A percentile compares a stretch with the other conserved stretches of the same genome.
Conservation (phyloP, 495 filamentous ascomycete species). For the Melanomma pulvis-pyrius region DNA sequence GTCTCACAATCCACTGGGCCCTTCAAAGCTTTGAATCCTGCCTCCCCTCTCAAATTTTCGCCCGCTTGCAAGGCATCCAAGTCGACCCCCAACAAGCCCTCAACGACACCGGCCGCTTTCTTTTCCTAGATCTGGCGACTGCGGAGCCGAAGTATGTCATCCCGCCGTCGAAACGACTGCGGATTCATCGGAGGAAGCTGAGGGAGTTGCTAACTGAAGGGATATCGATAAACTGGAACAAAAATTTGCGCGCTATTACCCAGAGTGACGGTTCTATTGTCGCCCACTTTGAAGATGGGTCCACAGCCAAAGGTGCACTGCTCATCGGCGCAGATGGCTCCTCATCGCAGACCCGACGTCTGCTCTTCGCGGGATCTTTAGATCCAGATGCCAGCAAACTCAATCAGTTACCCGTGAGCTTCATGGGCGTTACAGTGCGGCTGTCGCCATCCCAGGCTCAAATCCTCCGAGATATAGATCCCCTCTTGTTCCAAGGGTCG, state of each 20-base stretch:
- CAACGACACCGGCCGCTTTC: constrained; percentile 17
- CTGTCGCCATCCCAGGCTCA: constrained; percentile 6
- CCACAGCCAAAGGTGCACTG: constrained; percentile 1
- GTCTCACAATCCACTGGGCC: constrained; percentile 22
- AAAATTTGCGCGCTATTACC: neutral
- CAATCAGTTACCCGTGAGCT: constrained; percentile 7
- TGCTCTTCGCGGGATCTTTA: constrained; percentile 3
- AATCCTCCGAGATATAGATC: constrained; percentile 19
- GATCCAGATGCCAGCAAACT: neutral
- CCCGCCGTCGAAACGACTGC: constrained; percentile 3
- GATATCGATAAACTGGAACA: constrained; percentile 6
- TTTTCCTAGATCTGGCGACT: constrained; percentile 20
- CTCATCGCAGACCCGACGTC: neutral
- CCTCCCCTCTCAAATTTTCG: constrained; percentile 7
- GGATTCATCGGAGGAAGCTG: constrained; percentile 11
- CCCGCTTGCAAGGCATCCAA: constrained; percentile 4
- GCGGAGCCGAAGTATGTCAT: constrained; percentile 22
- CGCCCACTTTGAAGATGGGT: constrained; percentile 20
- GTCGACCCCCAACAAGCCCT: constrained; percentile 17
- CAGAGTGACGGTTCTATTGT: neutral
- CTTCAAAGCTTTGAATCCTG: constrained; percentile 10
- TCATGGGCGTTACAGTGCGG: constrained; percentile 23
- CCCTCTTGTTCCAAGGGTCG: constrained; percentile 19
- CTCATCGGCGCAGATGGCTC: constrained; percentile 19
- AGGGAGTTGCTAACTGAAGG: constrained; percentile 10